Conservation (phyloP, 225 moss, liverwort and hornwort genomes). For the Marchantia paleacea region DNA sequence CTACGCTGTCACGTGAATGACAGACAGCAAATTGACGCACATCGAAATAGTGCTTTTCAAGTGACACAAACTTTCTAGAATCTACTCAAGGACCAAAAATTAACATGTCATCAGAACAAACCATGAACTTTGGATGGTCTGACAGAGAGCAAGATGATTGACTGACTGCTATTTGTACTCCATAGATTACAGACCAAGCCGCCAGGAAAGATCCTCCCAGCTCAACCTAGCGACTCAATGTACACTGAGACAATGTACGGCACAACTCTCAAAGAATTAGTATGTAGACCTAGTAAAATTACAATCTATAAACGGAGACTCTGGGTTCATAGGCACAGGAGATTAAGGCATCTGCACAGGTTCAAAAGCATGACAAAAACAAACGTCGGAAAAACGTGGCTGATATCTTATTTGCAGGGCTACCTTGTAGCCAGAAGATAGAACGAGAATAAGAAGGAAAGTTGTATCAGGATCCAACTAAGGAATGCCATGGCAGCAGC, state of each 20-base stretch:
- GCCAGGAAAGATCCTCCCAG: conserved; percentile 15
- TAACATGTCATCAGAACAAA: conserved; percentile 21
- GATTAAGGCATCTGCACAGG: not conserved
- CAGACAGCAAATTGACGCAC: not conserved
- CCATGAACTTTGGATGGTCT: conserved; percentile 10
- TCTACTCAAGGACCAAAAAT: conserved; percentile 4
- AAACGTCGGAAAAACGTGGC: not conserved
- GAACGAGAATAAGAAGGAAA: conserved; percentile 75
- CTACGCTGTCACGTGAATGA: not conserved
- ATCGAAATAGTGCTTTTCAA: not conserved
- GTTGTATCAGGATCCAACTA: conserved; percentile 59
- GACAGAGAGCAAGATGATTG: conserved; percentile 5
- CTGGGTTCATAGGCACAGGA: not conserved
- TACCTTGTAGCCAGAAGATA: conserved; percentile 72
- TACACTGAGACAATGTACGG: conserved; percentile 10
- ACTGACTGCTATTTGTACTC: conserved; percentile 10
- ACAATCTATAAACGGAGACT: conserved; percentile 6
- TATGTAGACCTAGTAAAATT: conserved; percentile 9
- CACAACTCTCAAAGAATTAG: conserved; percentile 15
- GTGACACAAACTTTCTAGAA: not conserved
- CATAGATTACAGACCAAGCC: conserved; percentile 20
- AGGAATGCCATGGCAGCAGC: conserved; percentile 78
- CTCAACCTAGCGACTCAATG: conserved; percentile 16
- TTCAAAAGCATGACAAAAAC: not conserved
- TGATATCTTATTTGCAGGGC: conserved; percentile 9